phyloP scores from a whole-genome alignment of 192 early-diverging fungal species.

The Pilaira anomala region DNA sequence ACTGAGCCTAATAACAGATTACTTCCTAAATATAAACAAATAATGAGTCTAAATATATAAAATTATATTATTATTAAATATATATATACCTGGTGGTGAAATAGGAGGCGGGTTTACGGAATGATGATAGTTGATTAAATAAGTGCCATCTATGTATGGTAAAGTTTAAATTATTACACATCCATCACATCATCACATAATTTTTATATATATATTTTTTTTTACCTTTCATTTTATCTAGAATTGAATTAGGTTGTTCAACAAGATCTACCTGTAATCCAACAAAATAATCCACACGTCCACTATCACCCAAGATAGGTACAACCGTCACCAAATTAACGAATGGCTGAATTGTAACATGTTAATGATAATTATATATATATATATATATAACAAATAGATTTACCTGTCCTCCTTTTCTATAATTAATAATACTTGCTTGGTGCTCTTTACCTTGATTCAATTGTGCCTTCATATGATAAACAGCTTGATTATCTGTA shows the following conservation, averaged over 20 bases:
- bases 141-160: slow-evolving; percentile 43
- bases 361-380: background rate
- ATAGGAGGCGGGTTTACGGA: slow-evolving; percentile 6
- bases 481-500: slow-evolving; percentile 51
- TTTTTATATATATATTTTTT: background rate
- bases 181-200: background rate
- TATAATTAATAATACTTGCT: slow-evolving; percentile 62
- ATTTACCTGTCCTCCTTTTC: slow-evolving; percentile 48
- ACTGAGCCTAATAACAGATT: background rate
- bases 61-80: background rate
- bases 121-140: slow-evolving; percentile 47
- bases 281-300: slow-evolving; percentile 52
- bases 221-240: slow-evolving; percentile 52
- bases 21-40: background rate
- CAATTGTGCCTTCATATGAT: slow-evolving; percentile 43
- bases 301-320: slow-evolving; percentile 37
- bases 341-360: slow-evolving; percentile 57
- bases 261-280: slow-evolving; percentile 64
- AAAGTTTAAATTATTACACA: background rate
- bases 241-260: slow-evolving; percentile 63
- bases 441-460: slow-evolving; percentile 50
- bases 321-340: slow-evolving; percentile 63
- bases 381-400: background rate
- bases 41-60: background rate
- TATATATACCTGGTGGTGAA: background rate